Percentiles rank a stretch among this genome's conserved stretches.
Conservation (phyloP, 139 green algal species). For the Coccomyxa sp. region DNA sequence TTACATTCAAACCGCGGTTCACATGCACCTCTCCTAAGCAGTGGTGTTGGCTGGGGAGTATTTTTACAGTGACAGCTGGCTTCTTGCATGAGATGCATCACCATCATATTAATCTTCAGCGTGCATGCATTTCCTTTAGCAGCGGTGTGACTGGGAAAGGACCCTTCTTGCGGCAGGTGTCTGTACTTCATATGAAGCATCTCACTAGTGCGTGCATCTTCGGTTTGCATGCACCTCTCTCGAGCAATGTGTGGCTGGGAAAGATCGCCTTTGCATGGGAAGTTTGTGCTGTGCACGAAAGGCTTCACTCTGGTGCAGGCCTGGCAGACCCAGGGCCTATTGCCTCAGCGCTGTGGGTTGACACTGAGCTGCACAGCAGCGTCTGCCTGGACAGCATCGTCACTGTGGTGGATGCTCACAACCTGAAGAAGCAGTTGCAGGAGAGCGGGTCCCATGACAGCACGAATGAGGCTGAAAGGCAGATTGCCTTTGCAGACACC, state of each 20-base stretch:
- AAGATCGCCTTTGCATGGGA: no score
- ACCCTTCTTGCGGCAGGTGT: no score
- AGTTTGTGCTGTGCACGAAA: neutral
- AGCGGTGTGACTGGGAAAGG: no score
- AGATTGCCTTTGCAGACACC: constrained; percentile 83
- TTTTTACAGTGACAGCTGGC: no score
- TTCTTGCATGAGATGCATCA: neutral
- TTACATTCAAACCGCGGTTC: neutral
- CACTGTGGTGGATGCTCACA: constrained; percentile 77
- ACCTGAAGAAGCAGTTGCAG: constrained; percentile 64
- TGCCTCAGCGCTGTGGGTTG: constrained; percentile 80
- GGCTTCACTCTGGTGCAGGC: constrained; percentile 37
- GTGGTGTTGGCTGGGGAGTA: no score
- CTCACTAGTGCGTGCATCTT: neutral
- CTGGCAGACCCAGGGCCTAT: constrained; percentile 86
- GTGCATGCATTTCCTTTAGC: no score
- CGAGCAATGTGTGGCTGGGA: no score
- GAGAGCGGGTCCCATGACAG: constrained; percentile 30
- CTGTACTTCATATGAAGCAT: no score
- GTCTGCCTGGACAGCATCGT: constrained; percentile 80
- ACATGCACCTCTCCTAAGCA: neutral
- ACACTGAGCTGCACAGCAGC: constrained; percentile 73
- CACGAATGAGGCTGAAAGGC: constrained; percentile 79
- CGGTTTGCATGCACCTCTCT: neutral
- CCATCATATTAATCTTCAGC: no score